Evolutionary conservation across 805 yeast species (phyloP).

Genomic region (Yamadazyma nakazawae): DNA sequence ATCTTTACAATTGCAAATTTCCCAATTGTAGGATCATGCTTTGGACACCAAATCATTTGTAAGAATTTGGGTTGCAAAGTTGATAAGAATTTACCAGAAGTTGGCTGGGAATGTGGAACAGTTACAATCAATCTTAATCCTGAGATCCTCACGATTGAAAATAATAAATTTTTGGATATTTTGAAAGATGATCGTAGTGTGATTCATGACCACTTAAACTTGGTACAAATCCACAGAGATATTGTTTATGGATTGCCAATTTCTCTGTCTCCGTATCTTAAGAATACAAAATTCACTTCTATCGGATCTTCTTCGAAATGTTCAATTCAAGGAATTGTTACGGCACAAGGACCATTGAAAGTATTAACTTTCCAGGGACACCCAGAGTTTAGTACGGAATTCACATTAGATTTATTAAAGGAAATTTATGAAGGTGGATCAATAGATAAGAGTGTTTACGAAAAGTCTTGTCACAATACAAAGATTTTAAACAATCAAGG

Average conservation of each 20-base stretch:
- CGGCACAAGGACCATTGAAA: constrained; percentile 40
- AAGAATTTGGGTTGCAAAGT: constrained; percentile 63
- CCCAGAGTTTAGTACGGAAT: constrained; percentile 64
- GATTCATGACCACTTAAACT: constrained; percentile 26
- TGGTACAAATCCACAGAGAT: constrained; percentile 39
- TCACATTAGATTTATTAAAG: constrained; percentile 24
- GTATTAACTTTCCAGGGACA: constrained; percentile 83
- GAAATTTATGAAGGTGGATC: constrained; percentile 14
- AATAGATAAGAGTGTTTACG: constrained; percentile 25
- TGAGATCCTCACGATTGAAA: constrained; percentile 25
- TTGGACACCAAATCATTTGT: constrained; percentile 81
- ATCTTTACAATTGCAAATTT: constrained; percentile 13
- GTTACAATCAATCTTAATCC: constrained; percentile 47
- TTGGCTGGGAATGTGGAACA: constrained; percentile 75
- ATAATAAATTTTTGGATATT: constrained; percentile 6
- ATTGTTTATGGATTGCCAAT: constrained; percentile 38
- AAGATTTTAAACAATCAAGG: constrained; percentile 40
- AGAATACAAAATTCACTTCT: constrained; percentile 25
- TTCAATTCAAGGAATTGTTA: constrained; percentile 60
- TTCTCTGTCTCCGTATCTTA: constrained; percentile 10
- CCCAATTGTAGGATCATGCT: constrained; percentile 71
- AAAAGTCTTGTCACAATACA: constrained; percentile 28
- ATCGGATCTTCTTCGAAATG: constrained; percentile 59
- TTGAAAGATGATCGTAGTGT: constrained; percentile 8
- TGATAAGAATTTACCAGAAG: constrained; percentile 42